These are phyloP conservation scores for Mycena filopes DNA, from an alignment of 768 basidiomycete genomes.

Conservation along the genomic window DNA sequence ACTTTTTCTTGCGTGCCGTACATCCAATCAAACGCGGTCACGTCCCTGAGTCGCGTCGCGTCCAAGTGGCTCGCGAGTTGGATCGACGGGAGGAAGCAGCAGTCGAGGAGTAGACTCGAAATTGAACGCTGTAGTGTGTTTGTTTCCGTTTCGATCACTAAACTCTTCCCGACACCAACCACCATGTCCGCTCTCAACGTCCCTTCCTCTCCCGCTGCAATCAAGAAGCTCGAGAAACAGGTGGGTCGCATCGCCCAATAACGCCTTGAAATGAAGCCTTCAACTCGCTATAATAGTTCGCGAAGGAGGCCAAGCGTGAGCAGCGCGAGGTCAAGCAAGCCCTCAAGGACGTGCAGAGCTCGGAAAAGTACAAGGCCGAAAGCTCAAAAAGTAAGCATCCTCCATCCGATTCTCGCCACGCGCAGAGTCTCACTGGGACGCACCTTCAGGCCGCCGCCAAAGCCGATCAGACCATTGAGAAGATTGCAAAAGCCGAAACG, in stretches of 20 bases:
- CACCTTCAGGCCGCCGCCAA: conserved; percentile 55
- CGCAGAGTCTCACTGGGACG: conserved; percentile 7
- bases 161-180: conserved; percentile 2
- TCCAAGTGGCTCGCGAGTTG: no score
- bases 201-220: conserved; percentile 40
- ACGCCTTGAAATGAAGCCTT: no score
- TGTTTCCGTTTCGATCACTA: no score
- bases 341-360: conserved; percentile 61
- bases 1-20: background rate
- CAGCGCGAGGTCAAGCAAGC: conserved; percentile 60
- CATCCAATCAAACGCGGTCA: conserved; percentile 16
- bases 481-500: conserved; percentile 62
- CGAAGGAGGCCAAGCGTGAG: conserved; percentile 64
- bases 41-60: conserved; percentile 21
- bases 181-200: conserved; percentile 28
- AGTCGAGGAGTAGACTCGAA: no score
- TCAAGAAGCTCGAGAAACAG: conserved; percentile 54
- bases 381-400: conserved; percentile 66
- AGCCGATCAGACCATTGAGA: conserved; percentile 51
- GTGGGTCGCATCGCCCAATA: no score
- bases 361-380: conserved; percentile 66
- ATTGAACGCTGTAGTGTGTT: no score
- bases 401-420: background rate
- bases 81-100: no score
- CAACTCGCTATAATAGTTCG: conserved; percentile 32